Base-by-base conservation (phyloP, 225 moss, liverwort and hornwort genomes). In the Antitrichia curtipendula region DNA sequence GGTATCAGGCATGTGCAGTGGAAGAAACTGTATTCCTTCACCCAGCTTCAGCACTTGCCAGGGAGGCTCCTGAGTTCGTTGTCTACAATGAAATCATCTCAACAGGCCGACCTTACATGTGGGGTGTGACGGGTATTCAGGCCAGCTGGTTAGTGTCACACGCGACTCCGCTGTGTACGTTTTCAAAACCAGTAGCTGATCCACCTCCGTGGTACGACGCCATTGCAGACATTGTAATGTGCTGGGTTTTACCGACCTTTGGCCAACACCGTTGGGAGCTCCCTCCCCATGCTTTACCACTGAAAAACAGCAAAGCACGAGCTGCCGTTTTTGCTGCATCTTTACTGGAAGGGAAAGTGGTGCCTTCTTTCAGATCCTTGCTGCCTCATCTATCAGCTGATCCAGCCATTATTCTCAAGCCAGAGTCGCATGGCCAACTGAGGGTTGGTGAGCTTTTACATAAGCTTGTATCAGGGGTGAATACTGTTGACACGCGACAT, bases 141-240 rank as follows among this genome's bases (percentile, higher is more conserved):
- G 88, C 93, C 17, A 91, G 85, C 65, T 97, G 96, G 96, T 87
- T 99, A 76, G 94, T 93, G 34, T 91, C 91, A 45, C 95, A 99
- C n/a, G 95, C 96, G 29, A 85, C 89, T 84, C 95, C 97, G 13
- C 91, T 95, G 40, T 99, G 98, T 78, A 93, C 92, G 14, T 99
- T 96, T 84, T 95, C 98, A 18, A 99, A 97, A 90, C 94, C 95
- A 49, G 87, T 96, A 21, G 92, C 82, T 75, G 96, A 97, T 92
- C 98, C 98, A 74, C 93, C 96, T 53, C 98, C 98, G 49, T 97
- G 97, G 97, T 97, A 97, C 83, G 97, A 99, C 89, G 85, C 87
- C 68, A 43, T 76, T 43, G 69, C 81, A 57, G 98, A 99, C 62
- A 83, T 82, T 62, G 94, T 99, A 28, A 94, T 96, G 95, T 95